Evolutionary conservation across 495 filamentous ascomycete genomes (phyloP).

Genomic region (Penicillium longicatenatum): DNA sequence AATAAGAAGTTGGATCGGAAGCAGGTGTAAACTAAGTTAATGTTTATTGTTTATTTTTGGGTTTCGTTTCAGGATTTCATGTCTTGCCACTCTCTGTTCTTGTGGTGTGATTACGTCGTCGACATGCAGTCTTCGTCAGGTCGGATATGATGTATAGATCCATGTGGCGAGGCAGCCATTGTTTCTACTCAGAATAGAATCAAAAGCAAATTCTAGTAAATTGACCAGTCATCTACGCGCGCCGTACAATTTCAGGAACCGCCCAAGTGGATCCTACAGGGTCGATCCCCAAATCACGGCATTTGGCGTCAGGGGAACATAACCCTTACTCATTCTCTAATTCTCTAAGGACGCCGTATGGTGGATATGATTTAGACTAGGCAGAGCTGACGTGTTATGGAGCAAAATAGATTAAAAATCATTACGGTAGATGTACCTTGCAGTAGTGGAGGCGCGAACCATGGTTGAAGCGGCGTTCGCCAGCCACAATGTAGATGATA

Average conservation of each 20-base stretch:
- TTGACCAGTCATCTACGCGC: background rate
- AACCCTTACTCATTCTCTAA: background rate
- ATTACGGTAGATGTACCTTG: slow-evolving; percentile 13
- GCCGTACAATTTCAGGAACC: slow-evolving; percentile 17
- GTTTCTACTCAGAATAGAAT: too few species aligned
- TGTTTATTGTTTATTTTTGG: background rate
- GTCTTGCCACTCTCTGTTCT: too few species aligned
- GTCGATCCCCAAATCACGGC: slow-evolving; percentile 4
- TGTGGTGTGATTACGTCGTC: too few species aligned
- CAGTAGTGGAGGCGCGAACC: slow-evolving; percentile 19
- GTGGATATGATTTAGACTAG: background rate
- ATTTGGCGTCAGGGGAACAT: slow-evolving; percentile 8
- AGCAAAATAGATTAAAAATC: background rate
- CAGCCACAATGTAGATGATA: slow-evolving; percentile 16
- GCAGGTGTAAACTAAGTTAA: slow-evolving; percentile 12
- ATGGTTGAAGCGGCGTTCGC: slow-evolving; percentile 11
- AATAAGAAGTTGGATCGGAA: slow-evolving; percentile 45
- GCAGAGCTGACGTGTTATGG: background rate
- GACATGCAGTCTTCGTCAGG: too few species aligned
- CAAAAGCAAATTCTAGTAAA: too few species aligned
- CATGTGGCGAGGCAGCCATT: too few species aligned
- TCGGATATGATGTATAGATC: too few species aligned
- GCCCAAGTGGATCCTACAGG: slow-evolving; percentile 20
- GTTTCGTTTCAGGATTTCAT: background rate
- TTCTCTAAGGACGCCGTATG: background rate